A percentile compares a stretch with the other conserved stretches of the same genome.
Evolutionary conservation across 768 basidiomycete species (phyloP).

Genomic region (Lyophyllum shimeji): DNA sequence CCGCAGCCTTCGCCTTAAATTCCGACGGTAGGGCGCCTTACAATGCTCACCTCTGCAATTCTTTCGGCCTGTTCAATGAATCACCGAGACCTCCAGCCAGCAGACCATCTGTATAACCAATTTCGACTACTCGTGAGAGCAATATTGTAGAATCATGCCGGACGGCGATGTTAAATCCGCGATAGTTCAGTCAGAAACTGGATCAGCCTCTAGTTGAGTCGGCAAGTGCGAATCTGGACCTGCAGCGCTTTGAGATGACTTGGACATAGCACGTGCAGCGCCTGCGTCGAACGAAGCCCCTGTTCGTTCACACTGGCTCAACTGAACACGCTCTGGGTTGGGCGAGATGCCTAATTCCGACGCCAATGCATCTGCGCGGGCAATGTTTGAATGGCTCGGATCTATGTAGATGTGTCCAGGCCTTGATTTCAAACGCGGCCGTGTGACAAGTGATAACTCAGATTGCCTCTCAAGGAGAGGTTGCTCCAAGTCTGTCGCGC

Average conservation of each 20-base stretch:
- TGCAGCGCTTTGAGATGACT: neutral
- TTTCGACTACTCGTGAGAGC: too few species aligned
- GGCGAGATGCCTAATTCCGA: conserved; percentile 50
- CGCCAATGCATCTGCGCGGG: conserved; percentile 64
- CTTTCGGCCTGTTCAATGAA: too few species aligned
- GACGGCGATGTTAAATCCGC: neutral
- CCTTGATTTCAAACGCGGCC: conserved; percentile 51
- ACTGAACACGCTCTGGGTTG: conserved; percentile 47
- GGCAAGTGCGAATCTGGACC: conserved; percentile 18
- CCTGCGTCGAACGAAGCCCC: conserved; percentile 50
- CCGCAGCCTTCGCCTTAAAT: neutral
- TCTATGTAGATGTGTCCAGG: conserved; percentile 64
- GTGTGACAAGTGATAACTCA: conserved; percentile 21
- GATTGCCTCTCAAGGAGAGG: conserved; percentile 20
- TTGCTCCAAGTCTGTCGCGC: conserved; percentile 4
- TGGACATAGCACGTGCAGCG: conserved; percentile 46
- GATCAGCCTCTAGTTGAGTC: conserved; percentile 23
- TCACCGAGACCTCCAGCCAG: too few species aligned
- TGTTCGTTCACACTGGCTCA: conserved; percentile 32
- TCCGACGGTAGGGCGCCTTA: too few species aligned
- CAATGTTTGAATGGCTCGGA: conserved; percentile 60
- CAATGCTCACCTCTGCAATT: too few species aligned
- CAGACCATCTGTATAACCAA: too few species aligned
- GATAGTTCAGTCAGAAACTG: conserved; percentile 15
- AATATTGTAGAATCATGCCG: too few species aligned